Evolutionary conservation across 257 asterid genomes (phyloP), one percentile per base, ranked within the genome.

Genomic region (Ajuga chamaepitys): DNA sequence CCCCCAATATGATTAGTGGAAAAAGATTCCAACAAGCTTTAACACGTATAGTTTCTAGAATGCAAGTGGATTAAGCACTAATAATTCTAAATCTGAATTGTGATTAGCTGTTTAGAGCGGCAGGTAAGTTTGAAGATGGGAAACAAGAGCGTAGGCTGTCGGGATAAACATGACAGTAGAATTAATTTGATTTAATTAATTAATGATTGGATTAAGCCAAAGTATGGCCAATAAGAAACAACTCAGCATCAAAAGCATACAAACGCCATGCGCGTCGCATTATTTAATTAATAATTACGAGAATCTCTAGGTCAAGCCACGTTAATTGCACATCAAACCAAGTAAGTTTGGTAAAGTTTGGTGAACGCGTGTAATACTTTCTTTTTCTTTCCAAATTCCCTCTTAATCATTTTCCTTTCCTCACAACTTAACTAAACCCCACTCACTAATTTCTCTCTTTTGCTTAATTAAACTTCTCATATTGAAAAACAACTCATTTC

Each of bases 121-220:
- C 45, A 66, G 47, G 62, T 67, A 65, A 86, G 87, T 71, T 82
- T 76, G 89, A 70, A 73, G 74, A 84, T 71, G 66, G 79, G 82
- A 77, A 70, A 30, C 79, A 73, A 17, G 52, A 22, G 60, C 71
- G 53, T 37, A 10, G 37, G 63, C 57, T 77, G 82, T 77, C 82
- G 77, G 82, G 25, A 72, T 77, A 52, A 72, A 67, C 78, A 48
- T 77, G 71, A 63, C 88, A 47, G 53, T 30, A 80, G 26, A 59
- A 50, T 56, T 64, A 58, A 80, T 21, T 41, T 76, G 53, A 70
- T 71, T 81, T 57, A 76, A 60, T 58, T 18, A 35, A 41, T 17
- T 44, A 67, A 48, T 34, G 17, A 4, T 56, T 59, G 70, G 14
- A 13, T 25, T 24, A 65, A 17, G 32, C 32, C 67, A 62, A 73